Conservation (phyloP, 192 early-diverging fungal species). For the Linnemannia elongata region DNA sequence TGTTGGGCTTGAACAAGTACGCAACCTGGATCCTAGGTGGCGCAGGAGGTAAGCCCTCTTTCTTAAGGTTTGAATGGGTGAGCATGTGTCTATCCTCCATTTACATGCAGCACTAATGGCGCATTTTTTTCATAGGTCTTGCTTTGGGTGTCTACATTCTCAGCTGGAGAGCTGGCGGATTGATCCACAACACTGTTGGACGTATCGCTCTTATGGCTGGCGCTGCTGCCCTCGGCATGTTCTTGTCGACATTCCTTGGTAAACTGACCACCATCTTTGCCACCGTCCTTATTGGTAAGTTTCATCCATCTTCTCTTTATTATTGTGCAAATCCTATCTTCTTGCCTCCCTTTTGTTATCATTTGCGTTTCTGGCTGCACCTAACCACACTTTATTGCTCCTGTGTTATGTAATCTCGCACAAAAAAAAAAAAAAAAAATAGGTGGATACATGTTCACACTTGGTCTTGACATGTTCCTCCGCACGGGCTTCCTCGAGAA, state of each 20-base stretch:
- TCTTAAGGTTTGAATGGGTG: neutral
- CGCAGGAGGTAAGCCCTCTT: slow-evolving; percentile 13
- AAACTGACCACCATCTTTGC: slow-evolving; percentile 22
- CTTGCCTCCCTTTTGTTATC: neutral
- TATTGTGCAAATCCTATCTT: neutral
- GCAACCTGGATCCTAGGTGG: slow-evolving; percentile 27
- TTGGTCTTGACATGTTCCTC: slow-evolving; percentile 35
- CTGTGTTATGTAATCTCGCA: neutral
- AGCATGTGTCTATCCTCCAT: neutral
- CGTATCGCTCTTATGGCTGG: slow-evolving; percentile 31
- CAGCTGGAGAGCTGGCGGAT: slow-evolving; percentile 25
- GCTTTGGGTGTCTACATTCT: slow-evolving; percentile 30
- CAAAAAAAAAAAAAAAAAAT: neutral
- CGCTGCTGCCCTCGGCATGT: slow-evolving; percentile 20
- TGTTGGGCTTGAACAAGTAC: slow-evolving; percentile 20
- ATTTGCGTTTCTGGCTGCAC: no score
- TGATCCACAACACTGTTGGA: slow-evolving; percentile 32
- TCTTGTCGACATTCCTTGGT: slow-evolving; percentile 21
- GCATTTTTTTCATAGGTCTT: slow-evolving; percentile 2
- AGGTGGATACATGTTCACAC: slow-evolving; percentile 39
- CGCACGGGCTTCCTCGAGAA: slow-evolving; percentile 38
- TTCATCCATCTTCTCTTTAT: neutral
- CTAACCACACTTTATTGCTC: neutral
- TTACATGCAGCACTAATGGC: neutral
- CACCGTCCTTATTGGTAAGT: slow-evolving; percentile 27